phyloP scores from a whole-genome alignment of 1,284 basidiomycete genomes.

The Sanghuangporus baumii region DNA sequence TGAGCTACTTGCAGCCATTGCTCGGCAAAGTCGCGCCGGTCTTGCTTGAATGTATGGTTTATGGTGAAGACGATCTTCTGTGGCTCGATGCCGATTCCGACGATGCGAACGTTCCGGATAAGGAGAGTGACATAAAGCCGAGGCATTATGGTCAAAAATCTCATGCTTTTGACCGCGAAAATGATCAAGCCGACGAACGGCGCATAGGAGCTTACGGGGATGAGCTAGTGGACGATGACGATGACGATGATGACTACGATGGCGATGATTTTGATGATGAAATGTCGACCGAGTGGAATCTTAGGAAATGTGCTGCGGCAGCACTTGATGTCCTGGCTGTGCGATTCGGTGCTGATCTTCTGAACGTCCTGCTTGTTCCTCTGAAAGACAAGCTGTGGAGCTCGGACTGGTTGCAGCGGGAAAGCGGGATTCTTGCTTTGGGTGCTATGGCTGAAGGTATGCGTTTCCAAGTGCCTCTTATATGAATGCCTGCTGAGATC shows the following conservation, averaged over 20 bases:
- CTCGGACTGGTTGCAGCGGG: slow-evolving; percentile 89
- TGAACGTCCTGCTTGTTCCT: slow-evolving; percentile 85
- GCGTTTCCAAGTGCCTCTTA: slow-evolving; percentile 21
- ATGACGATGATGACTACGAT: slow-evolving; percentile 81
- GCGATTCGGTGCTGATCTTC: slow-evolving; percentile 80
- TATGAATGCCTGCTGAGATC: not conserved
- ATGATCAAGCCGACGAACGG: slow-evolving; percentile 33
- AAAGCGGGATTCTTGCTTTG: slow-evolving; percentile 93
- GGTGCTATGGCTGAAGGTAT: slow-evolving; percentile 97
- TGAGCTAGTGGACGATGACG: slow-evolving; percentile 70
- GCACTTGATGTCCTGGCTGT: slow-evolving; percentile 97
- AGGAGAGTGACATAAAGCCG: slow-evolving; percentile 94
- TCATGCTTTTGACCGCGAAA: slow-evolving; percentile 79
- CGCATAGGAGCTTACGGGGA: slow-evolving; percentile 65
- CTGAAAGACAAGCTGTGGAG: slow-evolving; percentile 95
- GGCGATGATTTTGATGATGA: slow-evolving; percentile 95
- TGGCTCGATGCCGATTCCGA: slow-evolving; percentile 94
- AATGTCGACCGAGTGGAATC: slow-evolving; percentile 97
- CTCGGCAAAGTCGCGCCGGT: slow-evolving; percentile 89
- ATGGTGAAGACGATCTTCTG: slow-evolving; percentile 93
- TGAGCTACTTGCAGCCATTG: slow-evolving; percentile 80
- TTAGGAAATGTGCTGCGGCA: slow-evolving; percentile 96
- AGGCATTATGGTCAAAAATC: slow-evolving; percentile 83
- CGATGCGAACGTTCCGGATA: slow-evolving; percentile 88
- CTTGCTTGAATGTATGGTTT: slow-evolving; percentile 94